A percentile compares a stretch with the other conserved stretches of the same genome.
These are phyloP conservation scores for Macrolepiota fuliginosa DNA, from an alignment of 768 basidiomycete genomes.

Conservation along the genomic window DNA sequence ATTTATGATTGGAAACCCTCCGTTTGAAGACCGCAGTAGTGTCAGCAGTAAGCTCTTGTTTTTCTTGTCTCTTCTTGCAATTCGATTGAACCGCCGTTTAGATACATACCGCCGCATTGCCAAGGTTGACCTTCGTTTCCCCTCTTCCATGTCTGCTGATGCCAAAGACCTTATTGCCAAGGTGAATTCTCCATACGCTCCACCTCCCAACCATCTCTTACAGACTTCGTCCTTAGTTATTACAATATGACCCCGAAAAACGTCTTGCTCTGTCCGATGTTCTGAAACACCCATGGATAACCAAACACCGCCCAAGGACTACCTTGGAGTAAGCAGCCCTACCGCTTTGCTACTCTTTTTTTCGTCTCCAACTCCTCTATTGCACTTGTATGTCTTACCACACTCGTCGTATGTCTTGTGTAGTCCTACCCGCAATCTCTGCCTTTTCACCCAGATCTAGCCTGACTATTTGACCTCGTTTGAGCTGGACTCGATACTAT, in stretches of 20 bases:
- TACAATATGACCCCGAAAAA: slow-evolving; percentile 77
- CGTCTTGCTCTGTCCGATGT: slow-evolving; percentile 76
- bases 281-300: slow-evolving; percentile 83
- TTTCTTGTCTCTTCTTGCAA: background rate
- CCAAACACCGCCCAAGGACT: slow-evolving; percentile 55
- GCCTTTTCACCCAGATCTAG: background rate
- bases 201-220: too few relatives aligned
- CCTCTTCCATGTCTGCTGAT: slow-evolving; percentile 55
- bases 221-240: slow-evolving; percentile 52
- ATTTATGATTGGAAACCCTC: slow-evolving; percentile 77
- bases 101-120: slow-evolving; percentile 92
- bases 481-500: background rate
- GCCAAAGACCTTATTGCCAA: slow-evolving; percentile 63
- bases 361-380: too few relatives aligned
- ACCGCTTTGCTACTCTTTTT: background rate
- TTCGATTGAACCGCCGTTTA: slow-evolving; percentile 22
- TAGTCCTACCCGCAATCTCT: background rate
- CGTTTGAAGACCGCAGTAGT: slow-evolving; percentile 83
- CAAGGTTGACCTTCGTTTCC: slow-evolving; percentile 77
- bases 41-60: slow-evolving; percentile 56
- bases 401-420: background rate
- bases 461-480: background rate
- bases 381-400: background rate
- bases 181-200: slow-evolving; percentile 36
- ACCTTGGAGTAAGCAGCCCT: slow-evolving; percentile 16